These are phyloP conservation scores for Neocallimastix lanati DNA, from an alignment of 192 early-diverging fungal genomes.

Conservation along the genomic window DNA sequence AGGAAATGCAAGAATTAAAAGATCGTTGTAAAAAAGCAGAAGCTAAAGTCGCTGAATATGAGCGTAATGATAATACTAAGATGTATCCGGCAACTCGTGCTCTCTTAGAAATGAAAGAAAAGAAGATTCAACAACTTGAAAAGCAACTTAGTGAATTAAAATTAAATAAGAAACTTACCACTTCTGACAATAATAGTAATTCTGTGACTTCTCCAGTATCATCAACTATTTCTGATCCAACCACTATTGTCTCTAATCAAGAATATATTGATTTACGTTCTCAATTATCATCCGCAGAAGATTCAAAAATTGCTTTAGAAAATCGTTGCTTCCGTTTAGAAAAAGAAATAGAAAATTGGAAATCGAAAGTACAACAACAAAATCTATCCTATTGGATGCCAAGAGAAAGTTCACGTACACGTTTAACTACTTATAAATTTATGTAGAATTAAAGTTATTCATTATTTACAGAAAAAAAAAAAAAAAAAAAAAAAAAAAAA, in stretches of 20 bases:
- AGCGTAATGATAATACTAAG: neutral
- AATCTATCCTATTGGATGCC: neutral
- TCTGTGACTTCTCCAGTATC: neutral
- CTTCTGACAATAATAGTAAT: neutral
- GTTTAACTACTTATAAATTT: neutral
- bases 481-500: too few species aligned
- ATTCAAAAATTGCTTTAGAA: neutral
- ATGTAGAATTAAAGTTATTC: neutral
- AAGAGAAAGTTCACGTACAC: neutral
- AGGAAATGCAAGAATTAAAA: neutral
- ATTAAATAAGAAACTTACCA: neutral
- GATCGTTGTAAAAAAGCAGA: neutral
- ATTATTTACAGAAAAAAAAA: too few species aligned
- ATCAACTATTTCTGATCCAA: neutral
- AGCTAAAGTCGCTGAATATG: neutral
- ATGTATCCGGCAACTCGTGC: neutral
- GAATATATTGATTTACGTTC: neutral
- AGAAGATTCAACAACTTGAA: neutral
- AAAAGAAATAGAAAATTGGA: neutral
- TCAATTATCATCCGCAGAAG: neutral
- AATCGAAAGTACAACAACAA: neutral
- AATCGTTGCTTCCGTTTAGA: neutral
- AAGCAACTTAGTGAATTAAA: neutral
- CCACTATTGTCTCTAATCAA: neutral
- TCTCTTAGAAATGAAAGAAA: neutral